Conservation (phyloP, 208 protist species). For the Herpetomonas tarakana region DNA sequence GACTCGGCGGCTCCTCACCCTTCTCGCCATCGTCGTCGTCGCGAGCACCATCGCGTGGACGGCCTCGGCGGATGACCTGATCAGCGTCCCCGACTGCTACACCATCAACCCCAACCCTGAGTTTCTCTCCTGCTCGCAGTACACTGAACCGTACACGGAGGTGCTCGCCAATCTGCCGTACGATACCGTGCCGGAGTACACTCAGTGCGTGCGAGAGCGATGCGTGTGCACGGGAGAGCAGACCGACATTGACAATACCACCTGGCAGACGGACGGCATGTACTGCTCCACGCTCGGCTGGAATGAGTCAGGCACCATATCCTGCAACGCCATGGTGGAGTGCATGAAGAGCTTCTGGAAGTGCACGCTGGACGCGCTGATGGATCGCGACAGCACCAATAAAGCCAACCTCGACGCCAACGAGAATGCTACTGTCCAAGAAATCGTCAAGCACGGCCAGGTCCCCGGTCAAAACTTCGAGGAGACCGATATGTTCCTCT, state of each 20-base stretch:
- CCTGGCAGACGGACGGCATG: conserved; percentile 29
- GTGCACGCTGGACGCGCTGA: conserved; percentile 23
- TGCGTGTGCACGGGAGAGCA: conserved; percentile 34
- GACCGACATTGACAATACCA: conserved; percentile 5
- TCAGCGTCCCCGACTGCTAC: conserved; percentile 29
- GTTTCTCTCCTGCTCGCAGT: conserved; percentile 26
- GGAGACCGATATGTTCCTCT: conserved; percentile 32
- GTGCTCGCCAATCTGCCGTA: conserved; percentile 34
- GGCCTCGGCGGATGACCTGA: conserved; percentile 20
- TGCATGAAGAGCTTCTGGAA: conserved; percentile 52
- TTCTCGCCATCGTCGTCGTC: conserved; percentile 5
- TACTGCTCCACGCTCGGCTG: conserved; percentile 33
- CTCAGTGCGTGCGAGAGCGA: conserved; percentile 37
- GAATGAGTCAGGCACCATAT: conserved; percentile 37
- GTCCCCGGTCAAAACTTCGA: conserved; percentile 32
- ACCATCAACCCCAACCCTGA: conserved; percentile 38
- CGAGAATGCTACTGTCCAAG: conserved; percentile 18
- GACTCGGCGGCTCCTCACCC: too few relatives aligned
- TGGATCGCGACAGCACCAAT: conserved; percentile 10
- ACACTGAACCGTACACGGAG: conserved; percentile 22
- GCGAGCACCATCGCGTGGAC: conserved; percentile 4
- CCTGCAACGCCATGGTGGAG: conserved; percentile 39
- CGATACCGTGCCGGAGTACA: conserved; percentile 26
- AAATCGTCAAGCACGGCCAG: conserved; percentile 37
- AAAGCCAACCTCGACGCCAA: neutral